Base-by-base conservation (phyloP, 495 filamentous ascomycete species). In the Talaromyces stipitatus region DNA sequence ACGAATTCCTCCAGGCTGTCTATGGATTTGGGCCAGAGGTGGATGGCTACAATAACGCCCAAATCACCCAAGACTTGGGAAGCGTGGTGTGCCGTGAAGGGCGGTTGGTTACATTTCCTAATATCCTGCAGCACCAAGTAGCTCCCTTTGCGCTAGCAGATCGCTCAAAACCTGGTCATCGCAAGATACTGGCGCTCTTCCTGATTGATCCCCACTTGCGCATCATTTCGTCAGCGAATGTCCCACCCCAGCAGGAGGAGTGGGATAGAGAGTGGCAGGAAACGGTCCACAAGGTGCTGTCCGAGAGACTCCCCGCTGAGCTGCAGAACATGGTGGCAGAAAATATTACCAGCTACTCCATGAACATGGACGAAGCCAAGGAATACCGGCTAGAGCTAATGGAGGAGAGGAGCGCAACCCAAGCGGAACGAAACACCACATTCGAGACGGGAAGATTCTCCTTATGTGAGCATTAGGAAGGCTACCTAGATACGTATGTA, bases 181-280 rank as follows among this genome's bases (percentile, higher is more conserved):
- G 78, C 8, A 77, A 80, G 54, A 78, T 85, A 57, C 66, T 85
- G 2, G 80, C 77, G 0, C 60, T 85, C 14, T 85, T 77, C 62
- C 67, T 87, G 3, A 74, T 87, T 2, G 80, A 85, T 62, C 83
- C 82, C 0, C 52, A 72, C 38, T 56, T 61, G 12, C 72, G 73
- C 1, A 70, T 86, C 52, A 73, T 82, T 12, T 78, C 72, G 0
- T 80, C 82, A 1, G 75, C 77, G 1, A 79, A 82, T 60, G 76
- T 86, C 0, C 81, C 82, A 2, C 81, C 82, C 4, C 82, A 78
- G 55, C 62, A 73, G 29, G 58, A 73, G 11, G 60, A 69, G 4
- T 79, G 78, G 68, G 66, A 67, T 56, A 48, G 58, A 11, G 64
- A 66, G 23, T 50, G 51, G 26, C 50, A 28, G 29, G 62, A 64